These are phyloP conservation scores for Astrocystis sublimbata DNA, from an alignment of 495 filamentous ascomycete species.

Conservation along the genomic window DNA sequence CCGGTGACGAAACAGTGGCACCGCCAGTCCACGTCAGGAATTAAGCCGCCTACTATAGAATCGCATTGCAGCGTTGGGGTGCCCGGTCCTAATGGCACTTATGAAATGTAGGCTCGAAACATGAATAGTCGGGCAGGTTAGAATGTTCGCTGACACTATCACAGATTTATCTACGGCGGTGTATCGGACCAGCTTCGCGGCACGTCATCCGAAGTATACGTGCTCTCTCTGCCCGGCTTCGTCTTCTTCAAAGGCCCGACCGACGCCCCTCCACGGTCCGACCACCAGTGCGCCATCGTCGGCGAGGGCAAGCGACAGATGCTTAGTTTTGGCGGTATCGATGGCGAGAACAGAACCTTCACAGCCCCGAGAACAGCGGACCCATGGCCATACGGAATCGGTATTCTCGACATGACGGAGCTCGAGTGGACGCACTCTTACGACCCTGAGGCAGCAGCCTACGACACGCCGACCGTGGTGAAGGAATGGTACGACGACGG, in stretches of 20 bases:
- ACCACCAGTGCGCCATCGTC: constrained; percentile 35
- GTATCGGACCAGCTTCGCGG: constrained; percentile 15
- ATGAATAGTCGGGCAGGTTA: neutral
- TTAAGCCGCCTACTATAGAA: constrained; percentile 20
- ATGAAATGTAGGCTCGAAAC: constrained; percentile 28
- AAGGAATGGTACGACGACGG: constrained; percentile 36
- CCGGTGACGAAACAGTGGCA: constrained; percentile 37
- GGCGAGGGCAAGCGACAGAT: constrained; percentile 45
- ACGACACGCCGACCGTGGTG: constrained; percentile 34
- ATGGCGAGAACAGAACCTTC: constrained; percentile 24
- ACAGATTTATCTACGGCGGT: constrained; percentile 42
- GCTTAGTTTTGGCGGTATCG: constrained; percentile 38
- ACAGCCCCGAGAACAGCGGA: constrained; percentile 32
- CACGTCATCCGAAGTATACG: constrained; percentile 34
- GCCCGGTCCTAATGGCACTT: constrained; percentile 35
- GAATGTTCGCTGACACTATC: neutral
- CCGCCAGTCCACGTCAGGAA: constrained; percentile 35
- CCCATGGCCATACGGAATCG: constrained; percentile 42
- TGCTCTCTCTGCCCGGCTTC: constrained; percentile 51
- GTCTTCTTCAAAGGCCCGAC: constrained; percentile 38
- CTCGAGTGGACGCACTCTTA: constrained; percentile 42
- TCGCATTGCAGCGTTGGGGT: constrained; percentile 34
- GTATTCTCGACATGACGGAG: constrained; percentile 44
- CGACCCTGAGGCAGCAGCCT: constrained; percentile 37
- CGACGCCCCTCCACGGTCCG: constrained; percentile 27